Conservation (phyloP, 257 asterid genomes). For the Anisodus tanguticus region DNA sequence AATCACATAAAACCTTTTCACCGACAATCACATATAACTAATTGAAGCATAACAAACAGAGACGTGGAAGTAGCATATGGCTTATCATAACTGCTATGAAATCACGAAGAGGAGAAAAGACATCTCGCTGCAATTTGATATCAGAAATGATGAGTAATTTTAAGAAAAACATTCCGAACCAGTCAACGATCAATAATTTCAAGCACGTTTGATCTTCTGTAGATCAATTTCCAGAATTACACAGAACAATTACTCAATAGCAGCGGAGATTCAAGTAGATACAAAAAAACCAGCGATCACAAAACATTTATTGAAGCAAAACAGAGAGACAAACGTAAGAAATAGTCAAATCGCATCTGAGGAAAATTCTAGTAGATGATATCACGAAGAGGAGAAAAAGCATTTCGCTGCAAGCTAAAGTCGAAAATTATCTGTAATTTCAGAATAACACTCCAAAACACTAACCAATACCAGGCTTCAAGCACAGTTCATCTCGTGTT, state of each 20-base stretch:
- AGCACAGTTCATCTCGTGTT: not conserved
- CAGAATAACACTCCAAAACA: not conserved
- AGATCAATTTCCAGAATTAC: not conserved
- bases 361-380: not conserved
- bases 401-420: not conserved
- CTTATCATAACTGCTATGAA: not conserved
- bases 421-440: not conserved
- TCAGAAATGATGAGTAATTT: constrained; percentile 4
- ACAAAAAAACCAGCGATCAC: not conserved
- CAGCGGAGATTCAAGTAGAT: not conserved
- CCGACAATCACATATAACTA: not conserved
- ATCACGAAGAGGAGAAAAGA: constrained; percentile 2
- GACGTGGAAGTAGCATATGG: constrained; percentile 14
- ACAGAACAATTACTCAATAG: not conserved
- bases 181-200: not conserved
- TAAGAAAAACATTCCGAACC: not conserved
- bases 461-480: not conserved
- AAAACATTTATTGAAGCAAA: not conserved
- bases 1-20: not conserved
- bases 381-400: not conserved
- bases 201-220: not conserved
- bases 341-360: not conserved
- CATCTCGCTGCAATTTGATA: not conserved
- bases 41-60: constrained; percentile 26
- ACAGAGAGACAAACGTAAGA: not conserved